A percentile compares a stretch with the other conserved stretches of the same genome.
Conservation (phyloP, 257 asterid genomes). For the Przewalskia tangutica region DNA sequence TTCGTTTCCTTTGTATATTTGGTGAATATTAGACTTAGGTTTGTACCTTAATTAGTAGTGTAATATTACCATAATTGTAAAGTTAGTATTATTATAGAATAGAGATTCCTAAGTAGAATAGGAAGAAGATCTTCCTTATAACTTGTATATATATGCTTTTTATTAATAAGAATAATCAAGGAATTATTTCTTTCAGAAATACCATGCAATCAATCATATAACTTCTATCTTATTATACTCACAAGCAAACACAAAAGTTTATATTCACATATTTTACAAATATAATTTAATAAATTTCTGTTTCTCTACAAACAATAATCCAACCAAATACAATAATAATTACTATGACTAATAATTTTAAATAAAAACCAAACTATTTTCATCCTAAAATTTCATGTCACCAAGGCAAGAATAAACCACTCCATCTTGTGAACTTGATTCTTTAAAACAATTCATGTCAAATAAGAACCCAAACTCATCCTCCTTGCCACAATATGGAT, state of each 20-base stretch:
- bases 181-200: too few relatives aligned
- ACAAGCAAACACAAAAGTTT: background rate
- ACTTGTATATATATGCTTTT: too few relatives aligned
- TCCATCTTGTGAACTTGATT: constrained; percentile 5
- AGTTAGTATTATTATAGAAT: too few relatives aligned
- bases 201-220: background rate
- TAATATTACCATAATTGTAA: too few relatives aligned
- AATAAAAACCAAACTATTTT: constrained; percentile 28
- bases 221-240: background rate
- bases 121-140: too few relatives aligned
- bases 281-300: background rate
- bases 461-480: constrained; percentile 26
- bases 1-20: too few relatives aligned
- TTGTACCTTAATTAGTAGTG: too few relatives aligned
- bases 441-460: constrained; percentile 25
- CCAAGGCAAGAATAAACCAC: constrained; percentile 10
- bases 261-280: background rate
- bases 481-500: constrained; percentile 16
- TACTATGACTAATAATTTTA: constrained; percentile 14
- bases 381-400: constrained; percentile 25
- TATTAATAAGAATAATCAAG: too few relatives aligned
- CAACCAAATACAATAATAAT: background rate
- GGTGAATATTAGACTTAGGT: too few relatives aligned
- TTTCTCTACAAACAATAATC: background rate
- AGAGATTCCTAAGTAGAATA: too few relatives aligned